phyloP scores from a whole-genome alignment of 1,139 yeast genomes.

The Meyerozyma sp. region DNA sequence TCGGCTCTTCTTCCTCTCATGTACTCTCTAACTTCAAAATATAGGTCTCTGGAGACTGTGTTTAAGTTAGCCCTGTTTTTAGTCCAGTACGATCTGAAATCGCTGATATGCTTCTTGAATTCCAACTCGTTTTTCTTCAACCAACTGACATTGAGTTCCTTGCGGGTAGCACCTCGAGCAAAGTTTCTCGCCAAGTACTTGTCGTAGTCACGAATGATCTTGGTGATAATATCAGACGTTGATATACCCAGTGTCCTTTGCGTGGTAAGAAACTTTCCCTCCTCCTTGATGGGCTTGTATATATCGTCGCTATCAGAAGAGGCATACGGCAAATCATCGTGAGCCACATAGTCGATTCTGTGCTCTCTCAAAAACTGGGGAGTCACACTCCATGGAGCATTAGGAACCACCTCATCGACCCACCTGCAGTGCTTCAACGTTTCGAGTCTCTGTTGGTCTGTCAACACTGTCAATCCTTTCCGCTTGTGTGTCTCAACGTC shows the following conservation, averaged over 20 bases:
- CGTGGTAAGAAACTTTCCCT: constrained; percentile 87
- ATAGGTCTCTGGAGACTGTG: constrained; percentile 73
- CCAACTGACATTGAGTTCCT: constrained; percentile 96
- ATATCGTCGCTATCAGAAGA: constrained; percentile 85
- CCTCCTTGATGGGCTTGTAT: constrained; percentile 83
- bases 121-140: constrained; percentile 93
- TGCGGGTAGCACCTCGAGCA: constrained; percentile 95
- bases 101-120: constrained; percentile 81
- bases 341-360: constrained; percentile 92
- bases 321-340: constrained; percentile 94
- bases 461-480: constrained; percentile 87
- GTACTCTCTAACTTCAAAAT: constrained; percentile 76
- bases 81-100: constrained; percentile 80
- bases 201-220: constrained; percentile 91
- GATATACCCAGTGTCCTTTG: constrained; percentile 96
- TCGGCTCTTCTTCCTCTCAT: constrained; percentile 51
- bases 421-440: constrained; percentile 86
- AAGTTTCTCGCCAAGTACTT: constrained; percentile 94
- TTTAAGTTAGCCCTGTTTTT: constrained; percentile 66
- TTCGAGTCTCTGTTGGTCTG: constrained; percentile 84
- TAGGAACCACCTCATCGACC: constrained; percentile 94
- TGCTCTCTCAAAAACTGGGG: constrained; percentile 75
- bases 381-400: constrained; percentile 95
- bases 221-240: constrained; percentile 92
- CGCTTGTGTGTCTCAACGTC: constrained; percentile 87